A percentile compares a stretch with the other conserved stretches of the same genome.
Evolutionary conservation across 139 green algal genomes (phyloP).

Genomic region (Raphidocelis subcapitata): DNA sequence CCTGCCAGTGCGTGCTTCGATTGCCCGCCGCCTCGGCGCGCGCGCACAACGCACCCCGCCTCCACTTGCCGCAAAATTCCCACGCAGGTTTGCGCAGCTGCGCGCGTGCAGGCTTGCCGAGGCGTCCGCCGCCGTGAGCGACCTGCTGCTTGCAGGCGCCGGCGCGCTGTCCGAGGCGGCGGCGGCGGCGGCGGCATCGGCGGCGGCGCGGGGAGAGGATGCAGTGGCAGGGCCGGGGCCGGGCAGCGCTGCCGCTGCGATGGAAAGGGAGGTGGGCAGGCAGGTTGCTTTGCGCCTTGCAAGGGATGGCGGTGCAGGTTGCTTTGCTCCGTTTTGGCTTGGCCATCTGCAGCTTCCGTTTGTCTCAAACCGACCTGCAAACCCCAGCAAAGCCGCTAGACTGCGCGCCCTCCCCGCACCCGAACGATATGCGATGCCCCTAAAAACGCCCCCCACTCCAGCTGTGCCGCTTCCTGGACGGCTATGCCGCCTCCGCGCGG

Average conservation of each 20-base stretch:
- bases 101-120: conserved; percentile 25
- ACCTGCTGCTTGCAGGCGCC: conserved; percentile 22
- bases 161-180: neutral
- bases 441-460: neutral
- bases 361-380: neutral
- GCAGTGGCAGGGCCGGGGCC: neutral
- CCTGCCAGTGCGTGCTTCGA: neutral
- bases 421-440: neutral
- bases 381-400: neutral
- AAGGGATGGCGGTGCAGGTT: neutral
- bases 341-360: neutral
- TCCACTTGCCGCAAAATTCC: neutral
- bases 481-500: neutral
- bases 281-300: neutral
- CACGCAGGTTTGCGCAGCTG: conserved; percentile 30
- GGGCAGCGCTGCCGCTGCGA: neutral
- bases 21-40: neutral
- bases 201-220: neutral
- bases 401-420: neutral
- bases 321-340: neutral
- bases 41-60: neutral
- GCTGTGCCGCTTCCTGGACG: neutral
- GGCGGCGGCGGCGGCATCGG: neutral
- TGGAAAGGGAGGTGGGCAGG: neutral
- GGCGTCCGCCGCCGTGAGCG: conserved; percentile 8